Evolutionary conservation across 768 basidiomycete genomes (phyloP).

Genomic region (Sutorius australiensis): DNA sequence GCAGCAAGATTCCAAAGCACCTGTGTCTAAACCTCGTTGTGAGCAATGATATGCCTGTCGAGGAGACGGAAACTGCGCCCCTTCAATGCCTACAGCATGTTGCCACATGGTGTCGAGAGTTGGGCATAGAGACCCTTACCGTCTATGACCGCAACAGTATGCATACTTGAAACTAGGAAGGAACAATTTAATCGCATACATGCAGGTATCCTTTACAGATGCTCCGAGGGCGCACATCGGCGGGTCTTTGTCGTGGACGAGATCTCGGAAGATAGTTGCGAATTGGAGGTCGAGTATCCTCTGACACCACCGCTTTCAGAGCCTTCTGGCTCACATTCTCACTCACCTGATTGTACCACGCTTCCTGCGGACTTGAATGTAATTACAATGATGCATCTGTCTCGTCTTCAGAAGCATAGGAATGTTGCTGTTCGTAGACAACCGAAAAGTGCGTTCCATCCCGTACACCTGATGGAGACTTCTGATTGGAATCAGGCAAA

Average conservation of each 20-base stretch:
- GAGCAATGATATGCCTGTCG: conserved; percentile 34
- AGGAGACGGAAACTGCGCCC: conserved; percentile 40
- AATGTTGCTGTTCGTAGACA: conserved; percentile 26
- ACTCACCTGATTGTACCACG: conserved; percentile 45
- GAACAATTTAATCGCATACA: conserved; percentile 5
- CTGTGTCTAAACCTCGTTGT: conserved; percentile 61
- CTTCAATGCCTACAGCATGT: conserved; percentile 51
- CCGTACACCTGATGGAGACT: not conserved
- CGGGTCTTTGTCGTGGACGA: conserved; percentile 31
- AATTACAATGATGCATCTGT: conserved; percentile 19
- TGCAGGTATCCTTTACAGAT: conserved; percentile 40
- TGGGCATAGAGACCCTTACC: conserved; percentile 61
- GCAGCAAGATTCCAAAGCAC: conserved; percentile 60
- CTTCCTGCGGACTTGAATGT: conserved; percentile 11
- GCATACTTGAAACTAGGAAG: conserved; percentile 18
- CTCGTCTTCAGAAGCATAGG: conserved; percentile 19
- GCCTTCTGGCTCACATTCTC: conserved; percentile 58
- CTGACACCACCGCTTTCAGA: conserved; percentile 78
- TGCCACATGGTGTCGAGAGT: conserved; percentile 58
- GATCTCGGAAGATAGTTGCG: conserved; percentile 34
- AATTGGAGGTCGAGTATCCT: conserved; percentile 65
- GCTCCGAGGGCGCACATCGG: conserved; percentile 40
- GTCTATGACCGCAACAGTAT: conserved; percentile 71
- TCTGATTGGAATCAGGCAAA: conserved; percentile 14
- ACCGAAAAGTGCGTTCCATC: conserved; percentile 18